Base-by-base conservation (phyloP, 2,329 filamentous ascomycete genomes). In the Calonectria hawksworthii region DNA sequence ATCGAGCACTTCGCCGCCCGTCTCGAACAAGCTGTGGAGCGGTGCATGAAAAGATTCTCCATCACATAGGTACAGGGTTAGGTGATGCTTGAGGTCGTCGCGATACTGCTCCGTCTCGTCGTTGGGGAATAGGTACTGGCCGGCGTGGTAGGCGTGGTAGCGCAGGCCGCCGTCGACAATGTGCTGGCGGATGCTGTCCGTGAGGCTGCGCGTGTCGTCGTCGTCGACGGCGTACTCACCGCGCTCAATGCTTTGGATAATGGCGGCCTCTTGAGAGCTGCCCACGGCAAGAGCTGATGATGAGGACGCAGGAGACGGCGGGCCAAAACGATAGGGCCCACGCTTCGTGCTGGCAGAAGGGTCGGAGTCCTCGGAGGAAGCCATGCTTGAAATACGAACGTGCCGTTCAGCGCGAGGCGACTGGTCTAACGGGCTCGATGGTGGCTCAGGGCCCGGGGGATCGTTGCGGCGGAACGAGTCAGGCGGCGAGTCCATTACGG, bases 1-100 rank as follows among this genome's bases (percentile, higher is more conserved):
- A 75, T 90, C 89, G 28, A 89, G 84, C 4, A 90, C 86, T 63
- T 86, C 82, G 0, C 81, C 87, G 0, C 87, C 88, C 3, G 75
- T 74, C 54, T 83, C 80, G 36, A 90, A 75, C 9, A 79, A 51
- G 1, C 83, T 77, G 13, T 86, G 83, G 18, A 90, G 80, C 0
- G 89, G 89, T 2, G 88, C 84, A 74, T 86, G 86, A 73, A 89
- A 89, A 38, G 85, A 83, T 54, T 81, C 82, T 4, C 85, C 86
- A 10, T 84, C 83, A 54, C 85, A 86, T 18, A 88, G 69, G 10
- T 86, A 82, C 4, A 86, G 75, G 3, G 85, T 86, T 75, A 88
- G 78, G 38, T 83, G 78, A 72, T 87, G 86, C 73, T 87, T 86
- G 26, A 87, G 79, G 47, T 86, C 84, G 63, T 88, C 86, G 26